phyloP scores from a whole-genome alignment of 192 early-diverging fungal genomes.

The Coemansia sp. region DNA sequence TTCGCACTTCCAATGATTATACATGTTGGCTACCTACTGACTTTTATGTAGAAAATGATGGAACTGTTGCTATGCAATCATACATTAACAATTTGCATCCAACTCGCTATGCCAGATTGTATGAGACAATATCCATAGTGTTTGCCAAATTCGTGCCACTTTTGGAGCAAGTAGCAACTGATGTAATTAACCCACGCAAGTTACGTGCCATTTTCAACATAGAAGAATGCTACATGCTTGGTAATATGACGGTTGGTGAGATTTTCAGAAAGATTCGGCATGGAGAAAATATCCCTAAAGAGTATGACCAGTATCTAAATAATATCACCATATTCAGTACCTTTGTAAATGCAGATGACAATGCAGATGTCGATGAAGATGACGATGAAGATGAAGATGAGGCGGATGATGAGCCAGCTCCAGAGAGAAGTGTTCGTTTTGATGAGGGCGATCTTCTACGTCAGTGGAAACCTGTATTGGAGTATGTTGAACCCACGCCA shows the following conservation, averaged over 20 bases:
- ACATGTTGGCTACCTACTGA: not conserved
- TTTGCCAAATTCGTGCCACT: conserved; percentile 52
- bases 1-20: not conserved
- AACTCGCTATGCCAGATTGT: conserved; percentile 30
- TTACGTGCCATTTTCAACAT: not conserved
- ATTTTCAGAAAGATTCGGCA: not conserved
- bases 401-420: no score
- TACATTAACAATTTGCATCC: conserved; percentile 35
- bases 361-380: no score
- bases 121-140: conserved; percentile 39
- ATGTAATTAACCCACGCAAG: not conserved
- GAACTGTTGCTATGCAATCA: not conserved
- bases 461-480: not conserved
- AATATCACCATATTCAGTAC: not conserved
- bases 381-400: no score
- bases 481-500: conserved; percentile 19
- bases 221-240: not conserved
- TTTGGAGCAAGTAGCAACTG: not conserved
- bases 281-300: not conserved
- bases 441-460: not conserved
- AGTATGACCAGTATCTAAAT: not conserved
- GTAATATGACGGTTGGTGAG: not conserved
- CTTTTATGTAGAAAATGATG: not conserved
- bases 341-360: not conserved
- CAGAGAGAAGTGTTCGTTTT: no score